Conservation (phyloP, 192 early-diverging fungal species). For the Linnemannia schmuckeri region DNA sequence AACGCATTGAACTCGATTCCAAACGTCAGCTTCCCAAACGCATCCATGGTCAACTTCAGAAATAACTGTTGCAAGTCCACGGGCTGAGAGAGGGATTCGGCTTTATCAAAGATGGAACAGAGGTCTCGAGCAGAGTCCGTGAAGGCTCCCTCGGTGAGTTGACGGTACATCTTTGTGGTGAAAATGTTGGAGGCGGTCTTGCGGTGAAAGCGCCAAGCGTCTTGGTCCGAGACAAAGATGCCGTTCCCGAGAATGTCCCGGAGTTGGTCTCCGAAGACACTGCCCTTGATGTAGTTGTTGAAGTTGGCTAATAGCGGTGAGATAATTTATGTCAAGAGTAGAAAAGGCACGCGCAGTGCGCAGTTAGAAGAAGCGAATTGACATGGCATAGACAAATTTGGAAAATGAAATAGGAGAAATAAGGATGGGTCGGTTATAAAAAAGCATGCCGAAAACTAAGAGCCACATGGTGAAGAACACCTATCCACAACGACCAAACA, state of each 20-base stretch:
- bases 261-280: slow-evolving; percentile 36
- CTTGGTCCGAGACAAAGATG: slow-evolving; percentile 70
- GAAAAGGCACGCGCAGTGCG: neutral
- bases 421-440: no score
- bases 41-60: slow-evolving; percentile 57
- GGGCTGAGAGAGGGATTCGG: neutral
- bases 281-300: slow-evolving; percentile 48
- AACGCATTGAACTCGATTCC: slow-evolving; percentile 43
- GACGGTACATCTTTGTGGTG: slow-evolving; percentile 44
- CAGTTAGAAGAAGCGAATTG: neutral
- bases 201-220: slow-evolving; percentile 63
- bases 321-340: neutral
- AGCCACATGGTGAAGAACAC: no score
- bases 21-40: slow-evolving; percentile 52
- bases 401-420: no score
- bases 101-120: slow-evolving; percentile 19
- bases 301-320: slow-evolving; percentile 26
- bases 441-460: no score
- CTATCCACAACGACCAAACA: no score
- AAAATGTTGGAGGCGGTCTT: slow-evolving; percentile 62
- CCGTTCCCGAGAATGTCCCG: slow-evolving; percentile 65
- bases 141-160: slow-evolving; percentile 35
- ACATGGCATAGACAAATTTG: no score
- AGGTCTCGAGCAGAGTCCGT: slow-evolving; percentile 14
- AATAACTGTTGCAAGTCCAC: slow-evolving; percentile 61